Base-by-base conservation (phyloP, 225 moss, liverwort and hornwort species). In the Marchantia paleacea region DNA sequence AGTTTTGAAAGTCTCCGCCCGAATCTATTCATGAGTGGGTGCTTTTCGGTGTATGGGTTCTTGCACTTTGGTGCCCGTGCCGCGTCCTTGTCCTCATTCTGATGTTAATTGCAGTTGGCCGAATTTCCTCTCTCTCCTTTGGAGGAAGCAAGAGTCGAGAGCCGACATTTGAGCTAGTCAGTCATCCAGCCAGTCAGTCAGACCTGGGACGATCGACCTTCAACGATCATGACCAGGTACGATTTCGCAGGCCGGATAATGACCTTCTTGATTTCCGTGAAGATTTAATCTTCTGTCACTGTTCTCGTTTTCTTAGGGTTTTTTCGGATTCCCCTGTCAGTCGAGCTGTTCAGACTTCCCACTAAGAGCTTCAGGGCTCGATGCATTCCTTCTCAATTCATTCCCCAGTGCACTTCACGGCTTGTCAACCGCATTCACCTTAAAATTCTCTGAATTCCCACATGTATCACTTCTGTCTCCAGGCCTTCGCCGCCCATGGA, bases 401-500 rank as follows among this genome's bases (percentile, higher is more conserved):
- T 20, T 70, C 9, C 70, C 16, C 31, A 3, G 0, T 63, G n/a
- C 63, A 2, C 48, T 8, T 62, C 7, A 22, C n/a, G 6, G 62
- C 6, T 22, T 8, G 6, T 62, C 62, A 24, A 10, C 7, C 8
- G 8, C 24, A 8, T 18, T 62, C 16, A 7, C 8, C 52, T 0
- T 49, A 71, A 3, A 39, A 39, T 6, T 3, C 15, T n/a, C 31
- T 4, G 1, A 53, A 26, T 7, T 73, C 29, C 26, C 14, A 12
- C 16, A 15, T 30, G 15, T 8, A 73, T 73, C 50, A 52, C 69
- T 11, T 39, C 26, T 26, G 28, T 16, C 60, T 61, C 10, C 75
- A 76, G 75, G 39, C 47, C 55, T 18, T 47, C 60, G 8, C 7
- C 75, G 16, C 58, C 64, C 12, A 78, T 52, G 78, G 78, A 78